Evolutionary conservation across 805 yeast species (phyloP).

Genomic region (Yamadazyma akitaensis): DNA sequence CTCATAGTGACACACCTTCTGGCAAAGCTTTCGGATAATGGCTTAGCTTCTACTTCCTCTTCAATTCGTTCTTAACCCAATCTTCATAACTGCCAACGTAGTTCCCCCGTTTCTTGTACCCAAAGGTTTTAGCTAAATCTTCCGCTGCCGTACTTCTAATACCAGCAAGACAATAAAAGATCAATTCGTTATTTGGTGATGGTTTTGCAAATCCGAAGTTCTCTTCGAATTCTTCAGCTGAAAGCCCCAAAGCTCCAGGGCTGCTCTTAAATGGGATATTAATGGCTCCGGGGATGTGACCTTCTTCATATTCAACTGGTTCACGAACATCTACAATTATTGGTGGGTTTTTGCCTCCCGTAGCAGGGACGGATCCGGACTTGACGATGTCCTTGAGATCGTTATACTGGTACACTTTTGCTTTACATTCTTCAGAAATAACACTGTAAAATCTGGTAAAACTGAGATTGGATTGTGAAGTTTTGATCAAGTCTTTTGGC

Average conservation of each 20-base stretch:
- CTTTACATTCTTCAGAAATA: slow-evolving; percentile 35
- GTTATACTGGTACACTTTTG: slow-evolving; percentile 51
- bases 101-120: slow-evolving; percentile 79
- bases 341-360: slow-evolving; percentile 27
- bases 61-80: slow-evolving; percentile 54
- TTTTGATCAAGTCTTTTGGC: not conserved
- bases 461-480: not conserved
- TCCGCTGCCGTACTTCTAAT: slow-evolving; percentile 88
- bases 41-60: slow-evolving; percentile 1
- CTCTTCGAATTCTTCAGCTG: slow-evolving; percentile 75
- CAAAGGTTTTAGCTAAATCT: slow-evolving; percentile 86
- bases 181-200: slow-evolving; percentile 58
- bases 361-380: slow-evolving; percentile 24
- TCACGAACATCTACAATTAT: slow-evolving; percentile 89
- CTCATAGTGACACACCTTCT: no score
- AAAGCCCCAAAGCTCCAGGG: slow-evolving; percentile 86
- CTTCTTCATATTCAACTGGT: slow-evolving; percentile 71
- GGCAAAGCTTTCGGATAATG: no score
- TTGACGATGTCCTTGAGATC: slow-evolving; percentile 45
- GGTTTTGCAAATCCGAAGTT: slow-evolving; percentile 85
- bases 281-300: slow-evolving; percentile 79
- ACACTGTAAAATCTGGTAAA: slow-evolving; percentile 31
- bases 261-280: slow-evolving; percentile 87
- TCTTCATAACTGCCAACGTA: slow-evolving; percentile 86
- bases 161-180: slow-evolving; percentile 92